Evolutionary conservation across 2,329 filamentous ascomycete species (phyloP), one percentile per base, ranked within the genome.

Genomic region (Diplodia mutila): DNA sequence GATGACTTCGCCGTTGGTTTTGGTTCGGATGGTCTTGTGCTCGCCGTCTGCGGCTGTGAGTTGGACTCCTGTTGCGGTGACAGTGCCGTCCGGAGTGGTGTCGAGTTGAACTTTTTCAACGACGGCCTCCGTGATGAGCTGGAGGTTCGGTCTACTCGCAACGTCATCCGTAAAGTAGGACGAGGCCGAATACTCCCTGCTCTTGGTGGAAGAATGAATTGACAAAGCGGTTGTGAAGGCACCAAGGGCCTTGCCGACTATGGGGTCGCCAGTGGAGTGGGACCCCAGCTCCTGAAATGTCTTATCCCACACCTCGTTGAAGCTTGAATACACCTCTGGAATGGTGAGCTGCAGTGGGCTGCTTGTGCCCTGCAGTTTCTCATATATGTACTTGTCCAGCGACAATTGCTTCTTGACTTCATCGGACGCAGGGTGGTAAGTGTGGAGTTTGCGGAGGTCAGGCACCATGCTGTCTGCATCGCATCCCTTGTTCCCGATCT

Each of bases 1-100:
- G n/a, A n/a, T n/a, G n/a, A 23, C 53, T 42, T 78, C 63, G 3
- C 61, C 54, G 4, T 59, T 72, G 64, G 69, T 72, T 16, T 71
- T 73, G 18, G 66, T 73, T 34, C 71, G 61, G 27, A 73, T 57
- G 7, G 32, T 66, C 18, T 59, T 55, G 12, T n/a, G 70, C 18
- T 16, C 21, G 5, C 63, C 63, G 14, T 69, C 46, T 34, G 61
- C 55, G 32, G 23, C 18, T 9, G 18, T 12, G 25, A 67, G 65
- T n/a, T 51, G 14, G 21, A 69, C 63, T 21, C 65, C 54, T 29
- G 64, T 65, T 0, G 65, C 69, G 9, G 49, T 59, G 18, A 57
- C 61, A 1, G 42, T 8, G 9, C 42, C 69, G 14, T 67, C 52
- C 1, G 37, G 5, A 23, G 7, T 39, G 8, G 57, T 2, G 7